Evolutionary conservation across 768 basidiomycete species (phyloP).

Genomic region (Pleurotus sapidus): DNA sequence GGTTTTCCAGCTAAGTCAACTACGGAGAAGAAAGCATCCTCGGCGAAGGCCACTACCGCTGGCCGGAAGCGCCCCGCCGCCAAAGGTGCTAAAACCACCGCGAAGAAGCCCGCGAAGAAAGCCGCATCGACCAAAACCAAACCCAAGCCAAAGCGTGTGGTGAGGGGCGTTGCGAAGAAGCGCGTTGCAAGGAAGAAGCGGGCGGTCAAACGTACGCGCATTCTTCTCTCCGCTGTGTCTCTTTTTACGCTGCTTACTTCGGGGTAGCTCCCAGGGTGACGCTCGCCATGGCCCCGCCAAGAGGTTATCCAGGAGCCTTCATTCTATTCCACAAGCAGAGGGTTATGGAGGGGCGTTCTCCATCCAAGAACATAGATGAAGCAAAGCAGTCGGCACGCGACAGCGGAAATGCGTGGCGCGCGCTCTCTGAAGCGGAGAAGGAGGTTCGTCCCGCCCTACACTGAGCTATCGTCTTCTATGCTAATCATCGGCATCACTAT

Average conservation of each 20-base stretch:
- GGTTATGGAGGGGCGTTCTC: conserved; percentile 1
- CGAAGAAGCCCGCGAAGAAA: conserved; percentile 3
- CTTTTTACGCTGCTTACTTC: neutral
- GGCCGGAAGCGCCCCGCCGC: no score
- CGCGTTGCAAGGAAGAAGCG: neutral
- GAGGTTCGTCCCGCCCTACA: conserved; percentile 20
- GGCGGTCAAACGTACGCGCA: neutral
- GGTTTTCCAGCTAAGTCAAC: neutral
- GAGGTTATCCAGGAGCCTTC: conserved; percentile 21
- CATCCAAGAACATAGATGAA: neutral
- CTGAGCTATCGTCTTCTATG: neutral
- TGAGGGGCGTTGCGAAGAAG: conserved; percentile 7
- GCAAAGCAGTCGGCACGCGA: conserved; percentile 13
- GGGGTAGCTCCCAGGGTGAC: neutral
- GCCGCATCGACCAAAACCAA: conserved; percentile 5
- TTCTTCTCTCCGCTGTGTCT: neutral
- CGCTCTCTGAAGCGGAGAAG: conserved; percentile 29
- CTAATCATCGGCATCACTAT: neutral
- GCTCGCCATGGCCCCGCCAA: conserved; percentile 19
- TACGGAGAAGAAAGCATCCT: conserved; percentile 7
- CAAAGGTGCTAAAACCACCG: conserved; percentile 1
- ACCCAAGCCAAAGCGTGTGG: conserved; percentile 7
- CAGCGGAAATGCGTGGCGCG: conserved; percentile 25
- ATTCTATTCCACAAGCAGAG: conserved; percentile 20
- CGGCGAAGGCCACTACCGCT: conserved; percentile 1